Evolutionary conservation across 768 basidiomycete species (phyloP).

Genomic region (Kwoniella europaea): DNA sequence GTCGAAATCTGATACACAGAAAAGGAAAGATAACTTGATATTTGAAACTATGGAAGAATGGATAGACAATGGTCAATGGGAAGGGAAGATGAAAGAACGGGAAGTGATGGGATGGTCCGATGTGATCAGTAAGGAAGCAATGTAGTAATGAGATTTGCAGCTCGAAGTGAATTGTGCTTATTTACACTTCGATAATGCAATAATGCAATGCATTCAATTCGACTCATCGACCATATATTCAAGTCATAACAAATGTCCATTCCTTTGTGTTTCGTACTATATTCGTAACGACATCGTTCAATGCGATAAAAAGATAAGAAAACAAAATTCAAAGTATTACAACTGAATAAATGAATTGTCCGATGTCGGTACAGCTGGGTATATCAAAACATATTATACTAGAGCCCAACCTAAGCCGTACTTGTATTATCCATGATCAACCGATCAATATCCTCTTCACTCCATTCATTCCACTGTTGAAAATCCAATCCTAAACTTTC

Average conservation of each 20-base stretch:
- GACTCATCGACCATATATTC: too few species aligned
- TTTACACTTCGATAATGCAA: too few species aligned
- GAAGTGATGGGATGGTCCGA: neutral
- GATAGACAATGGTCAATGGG: neutral
- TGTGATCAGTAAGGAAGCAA: neutral
- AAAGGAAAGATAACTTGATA: neutral
- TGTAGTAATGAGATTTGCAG: neutral
- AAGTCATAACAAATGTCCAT: too few species aligned
- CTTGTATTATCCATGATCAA: neutral
- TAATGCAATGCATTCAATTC: too few species aligned
- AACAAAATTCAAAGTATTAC: too few species aligned
- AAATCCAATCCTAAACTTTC: slow-evolving; percentile 42
- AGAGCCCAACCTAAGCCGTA: neutral
- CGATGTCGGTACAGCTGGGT: too few species aligned
- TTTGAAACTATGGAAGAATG: neutral
- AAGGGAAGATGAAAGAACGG: neutral
- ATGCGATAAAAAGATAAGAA: too few species aligned
- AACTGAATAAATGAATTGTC: too few species aligned
- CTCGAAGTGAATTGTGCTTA: too few species aligned
- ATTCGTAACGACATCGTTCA: too few species aligned
- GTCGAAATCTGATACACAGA: neutral
- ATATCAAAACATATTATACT: too few species aligned
- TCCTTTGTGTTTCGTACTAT: too few species aligned
- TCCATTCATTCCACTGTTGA: slow-evolving; percentile 23
- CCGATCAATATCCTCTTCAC: neutral